Evolutionary conservation across 108 stramenopile species (phyloP), one percentile per base, ranked within the genome.

Genomic region (Chaetoceros tenuissimus): DNA sequence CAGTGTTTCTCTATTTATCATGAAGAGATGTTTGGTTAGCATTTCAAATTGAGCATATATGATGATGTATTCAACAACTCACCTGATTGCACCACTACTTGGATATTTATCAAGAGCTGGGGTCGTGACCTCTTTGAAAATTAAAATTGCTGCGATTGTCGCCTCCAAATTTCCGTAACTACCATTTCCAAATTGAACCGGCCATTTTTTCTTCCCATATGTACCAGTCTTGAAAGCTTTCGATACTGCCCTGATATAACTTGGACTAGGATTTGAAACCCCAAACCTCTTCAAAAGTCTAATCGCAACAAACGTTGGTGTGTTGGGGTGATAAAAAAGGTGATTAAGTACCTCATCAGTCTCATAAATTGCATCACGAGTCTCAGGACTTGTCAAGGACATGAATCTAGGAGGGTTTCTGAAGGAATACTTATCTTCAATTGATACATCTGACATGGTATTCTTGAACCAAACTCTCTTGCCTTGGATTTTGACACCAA

Each of bases 271-370:
- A 57, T 80, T 80, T 0, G 65, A 67, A 24, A 71, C 25, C 22
- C 46, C 21, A 3, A 19, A 55, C 40, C 72, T 65, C 61, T 89
- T 79, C 20, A 80, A 67, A 7, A 89, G 55, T 28, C 64, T 69
- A 17, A 66, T 56, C 16, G 81, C 61, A 3, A 89, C 50, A 61
- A 85, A 89, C 28, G 78, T 61, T 31, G 78, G 69, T 25, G 76
- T 55, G 56, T 67, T 67, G 50, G 51, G 48, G 45, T 68, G 67
- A 44, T 52, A 24, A 54, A 79, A 67, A 54, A 67, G 64, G 43
- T 83, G 84, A 57, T 71, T 60, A 45, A 73, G 44, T 0, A 46
- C 62, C 7, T 54, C 66, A 22, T 73, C 66, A 24, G 66, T 73
- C 58, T 73, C 72, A 44, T 67, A 63, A 2, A 31, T 13, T 10